Evolutionary conservation across 2,329 filamentous ascomycete species (phyloP), one percentile per base, ranked within the genome.

Genomic region (Colletotrichum shisoi): DNA sequence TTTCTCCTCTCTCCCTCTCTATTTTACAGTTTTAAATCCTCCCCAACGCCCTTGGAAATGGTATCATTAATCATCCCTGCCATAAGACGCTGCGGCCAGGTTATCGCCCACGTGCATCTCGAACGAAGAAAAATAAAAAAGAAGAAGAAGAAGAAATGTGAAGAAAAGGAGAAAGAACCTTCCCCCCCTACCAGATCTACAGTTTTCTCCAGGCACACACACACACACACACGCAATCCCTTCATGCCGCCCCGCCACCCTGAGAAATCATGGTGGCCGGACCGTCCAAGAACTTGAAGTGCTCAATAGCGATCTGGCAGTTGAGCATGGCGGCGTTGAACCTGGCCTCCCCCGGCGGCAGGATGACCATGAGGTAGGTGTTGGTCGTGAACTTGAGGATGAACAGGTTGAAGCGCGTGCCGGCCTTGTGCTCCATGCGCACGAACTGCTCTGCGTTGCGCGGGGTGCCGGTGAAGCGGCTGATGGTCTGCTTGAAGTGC

Each of bases 311-410:
- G 66, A 96, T 90, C 78, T 92, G 89, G 71, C 94, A 95, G 76
- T 97, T 97, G 71, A 97, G 84, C 77, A 95, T 88, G 13, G 94
- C 94, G 60, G 91, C 89, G 73, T 98, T 97, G 82, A 96, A 96
- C 6, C 92, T 87, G 21, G 92, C 92, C 78, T 98, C 94, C 27
- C 94, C 94, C 0, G 94, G 93, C 0, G 95, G 94, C 71, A 97
- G 87, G 42, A 96, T 90, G 9, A 96, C 92, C 74, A 96, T 92
- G 68, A 99, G 89, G 75, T 98, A 98, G 2, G 95, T 99, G 79
- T 99, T 99, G 60, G 95, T 96, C 2, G 95, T 99, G 72, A 99
- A 93, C 72, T 96, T 92, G 70, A 93, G 92, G 70, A 97, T 92
- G 76, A 98, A 97, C 78, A 97, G 90, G 79, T 93, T 96, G 81